A percentile compares a stretch with the other conserved stretches of the same genome.
Evolutionary conservation across 768 basidiomycete species (phyloP).

Genomic region (Pleurotus ostreatus): DNA sequence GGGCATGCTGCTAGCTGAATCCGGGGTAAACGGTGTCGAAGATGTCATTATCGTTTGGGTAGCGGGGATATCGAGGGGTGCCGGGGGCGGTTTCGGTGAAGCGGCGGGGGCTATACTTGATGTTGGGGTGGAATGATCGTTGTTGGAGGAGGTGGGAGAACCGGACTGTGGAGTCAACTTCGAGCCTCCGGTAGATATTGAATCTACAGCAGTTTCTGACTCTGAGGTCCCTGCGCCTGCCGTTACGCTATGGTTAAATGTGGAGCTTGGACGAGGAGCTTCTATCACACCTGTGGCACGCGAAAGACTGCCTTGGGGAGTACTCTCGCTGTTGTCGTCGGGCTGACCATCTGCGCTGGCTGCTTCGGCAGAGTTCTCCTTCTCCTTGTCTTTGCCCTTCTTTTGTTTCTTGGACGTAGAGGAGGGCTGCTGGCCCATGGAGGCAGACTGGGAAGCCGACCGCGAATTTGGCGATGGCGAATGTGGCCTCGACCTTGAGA

Average conservation of each 20-base stretch:
- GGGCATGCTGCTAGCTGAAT: slow-evolving; percentile 39
- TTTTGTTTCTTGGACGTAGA: slow-evolving; percentile 56
- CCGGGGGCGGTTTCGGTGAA: slow-evolving; percentile 38
- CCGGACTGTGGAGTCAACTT: slow-evolving; percentile 29
- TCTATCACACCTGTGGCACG: slow-evolving; percentile 36
- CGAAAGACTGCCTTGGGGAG: slow-evolving; percentile 38
- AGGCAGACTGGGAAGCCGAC: slow-evolving; percentile 41
- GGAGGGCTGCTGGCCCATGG: slow-evolving; percentile 83
- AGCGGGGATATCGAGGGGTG: slow-evolving; percentile 73
- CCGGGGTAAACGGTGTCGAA: slow-evolving; percentile 48
- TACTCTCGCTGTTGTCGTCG: slow-evolving; percentile 36
- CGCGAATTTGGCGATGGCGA: slow-evolving; percentile 51
- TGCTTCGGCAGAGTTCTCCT: slow-evolving; percentile 36
- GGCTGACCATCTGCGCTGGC: slow-evolving; percentile 33
- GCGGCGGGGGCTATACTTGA: slow-evolving; percentile 33
- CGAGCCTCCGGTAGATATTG: slow-evolving; percentile 29
- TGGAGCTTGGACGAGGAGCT: slow-evolving; percentile 20
- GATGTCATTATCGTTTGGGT: slow-evolving; percentile 87
- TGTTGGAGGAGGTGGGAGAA: slow-evolving; percentile 18
- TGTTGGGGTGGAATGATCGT: slow-evolving; percentile 30
- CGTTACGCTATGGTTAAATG: slow-evolving; percentile 36
- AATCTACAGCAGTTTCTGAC: slow-evolving; percentile 29
- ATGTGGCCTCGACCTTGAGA: slow-evolving; percentile 68
- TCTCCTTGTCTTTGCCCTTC: slow-evolving; percentile 72
- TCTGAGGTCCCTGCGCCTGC: slow-evolving; percentile 42